Evolutionary conservation across 78 protist species (phyloP), one percentile per base, ranked within the genome.

Genomic region (Tieghemostelium lacteum): DNA sequence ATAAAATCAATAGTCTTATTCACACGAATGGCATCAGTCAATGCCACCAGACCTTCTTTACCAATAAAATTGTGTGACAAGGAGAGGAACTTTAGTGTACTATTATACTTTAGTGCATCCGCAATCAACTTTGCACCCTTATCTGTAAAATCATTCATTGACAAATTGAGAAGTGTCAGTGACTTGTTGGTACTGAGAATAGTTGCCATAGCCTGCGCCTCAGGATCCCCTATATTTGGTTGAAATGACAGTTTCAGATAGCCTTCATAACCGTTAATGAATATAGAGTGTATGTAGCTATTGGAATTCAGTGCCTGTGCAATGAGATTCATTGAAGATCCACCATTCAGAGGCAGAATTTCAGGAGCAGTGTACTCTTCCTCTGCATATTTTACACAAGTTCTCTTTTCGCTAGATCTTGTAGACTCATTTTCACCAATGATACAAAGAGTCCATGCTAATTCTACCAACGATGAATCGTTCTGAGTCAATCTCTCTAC

Each of bases 311-410:
- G 22, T 39, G 73, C 62, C 54, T 83, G 91, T 55, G 77, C 65
- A 37, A 83, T 69, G 14, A 83, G 31, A n/a, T 61, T 19, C 12
- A 83, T 24, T 28, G 91, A n/a, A 45, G 66, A 69, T 12, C 88
- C 88, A 45, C 52, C 52, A 69, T 83, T 83, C 36, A 83, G 58
- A 19, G 91, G 91, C 69, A 83, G 28, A 36, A 83, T 83, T 60
- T 83, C 91, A 22, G 91, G 91, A 28, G 91, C 91, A 26, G 69
- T 83, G 55, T 83, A 83, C 58, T 83, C 78, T 58, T 83, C 91
- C 31, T 83, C 91, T 26, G 78, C 50, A 69, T 67, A 83, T 69
- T 73, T 78, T 17, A 83, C 91, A 24, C 22, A 34, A 12, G 91
- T 83, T 60, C 91, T 52, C 50, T 83, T 83, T 60, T 83, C 77